Base-by-base conservation (phyloP, 805 yeast species). In the Priceomyces carsonii region DNA sequence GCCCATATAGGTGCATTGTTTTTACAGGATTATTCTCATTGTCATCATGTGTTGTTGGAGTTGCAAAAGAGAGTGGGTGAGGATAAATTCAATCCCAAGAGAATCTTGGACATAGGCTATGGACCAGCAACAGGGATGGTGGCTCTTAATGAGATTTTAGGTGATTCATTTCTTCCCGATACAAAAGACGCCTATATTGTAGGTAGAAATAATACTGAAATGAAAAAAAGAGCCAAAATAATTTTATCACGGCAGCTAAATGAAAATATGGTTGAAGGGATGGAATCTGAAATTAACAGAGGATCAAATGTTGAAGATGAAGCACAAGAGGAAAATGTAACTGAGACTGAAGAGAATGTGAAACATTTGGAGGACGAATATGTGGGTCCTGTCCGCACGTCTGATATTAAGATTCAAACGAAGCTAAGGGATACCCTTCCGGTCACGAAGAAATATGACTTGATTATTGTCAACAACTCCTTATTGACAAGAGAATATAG, bases 111-210 rank as follows among this genome's bases (percentile, higher is more conserved):
- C 51, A 76, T 87, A 9, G 91, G 96, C 0, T 80, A 73, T 53
- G 98, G 99, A 0, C 98, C 99, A 1, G 91, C 88, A 2, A 82
- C 95, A 0, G 97, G 97, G 2, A 79, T 93, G 68, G 62, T 90
- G 10, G 98, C 95, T 0, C 65, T 89, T 34, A 87, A 90, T 52
- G 96, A 89, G 50, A 49, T 90, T 1, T 77, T 87, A 79, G 89
- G 85, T 0, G 71, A 71, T 2, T 72, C 72, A 0, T 84, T 75
- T 62, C 55, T 61, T 13, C 88, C 95, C 0, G 63, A 62, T 13
- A 63, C 66, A 9, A 86, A 86, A 48, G 88, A 86, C 25, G 80
- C 85, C 0, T 85, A 82, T 16, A 73, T 90, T 12, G 66, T 81
- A 13, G 93, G 96, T 1, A 60, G 77, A 26, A 64, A 46, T 24